Conservation (phyloP, 306 rosid genomes). For the Leucaena leucocephala region DNA sequence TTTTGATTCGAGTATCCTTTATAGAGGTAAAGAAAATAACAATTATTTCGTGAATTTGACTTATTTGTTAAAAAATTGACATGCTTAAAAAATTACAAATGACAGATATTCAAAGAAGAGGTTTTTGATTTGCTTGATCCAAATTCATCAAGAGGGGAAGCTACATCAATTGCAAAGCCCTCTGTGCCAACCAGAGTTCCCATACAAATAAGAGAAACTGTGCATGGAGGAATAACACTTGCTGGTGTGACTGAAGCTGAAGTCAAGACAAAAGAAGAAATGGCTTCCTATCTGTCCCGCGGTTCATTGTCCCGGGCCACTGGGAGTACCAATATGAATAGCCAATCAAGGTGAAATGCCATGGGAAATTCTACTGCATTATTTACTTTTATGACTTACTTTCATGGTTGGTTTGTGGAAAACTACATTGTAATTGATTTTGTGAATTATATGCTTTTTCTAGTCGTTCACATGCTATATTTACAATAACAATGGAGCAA, state of each 20-base stretch:
- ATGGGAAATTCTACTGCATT: neutral
- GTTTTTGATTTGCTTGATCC: constrained; percentile 89
- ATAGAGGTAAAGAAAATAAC: constrained; percentile 68
- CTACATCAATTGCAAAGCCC: constrained; percentile 46
- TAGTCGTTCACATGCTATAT: constrained; percentile 98
- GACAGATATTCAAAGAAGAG: constrained; percentile 95
- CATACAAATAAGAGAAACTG: constrained; percentile 89
- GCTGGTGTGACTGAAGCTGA: constrained; percentile 96
- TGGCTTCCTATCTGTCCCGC: constrained; percentile 78
- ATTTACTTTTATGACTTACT: constrained; percentile 12
- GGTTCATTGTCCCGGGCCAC: constrained; percentile 94
- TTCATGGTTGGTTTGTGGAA: constrained; percentile 28
- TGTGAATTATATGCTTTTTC: constrained; percentile 27
- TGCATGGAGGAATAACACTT: constrained; percentile 89
- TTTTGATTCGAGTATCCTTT: constrained; percentile 87
- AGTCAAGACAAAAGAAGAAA: constrained; percentile 88
- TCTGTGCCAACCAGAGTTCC: constrained; percentile 69
- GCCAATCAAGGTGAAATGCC: constrained; percentile 78
- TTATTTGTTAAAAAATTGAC: constrained; percentile 21
- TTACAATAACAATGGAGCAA: constrained; percentile 92
- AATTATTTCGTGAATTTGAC: neutral
- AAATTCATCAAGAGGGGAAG: constrained; percentile 60
- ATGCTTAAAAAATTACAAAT: constrained; percentile 34
- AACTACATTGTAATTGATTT: constrained; percentile 9
- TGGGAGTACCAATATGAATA: constrained; percentile 96